Conservation (phyloP, 129 eudicot species). For the sunflower (Helianthus annuus) region HanXRQr2.0-SUNRISE NC_035445.2:10028097-10028596, state of each 20-base stretch:
- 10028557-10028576: neutral
- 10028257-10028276: constrained; percentile 17
- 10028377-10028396: constrained; percentile 27
- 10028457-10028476: constrained; percentile 24
- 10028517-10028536: constrained; percentile 3
- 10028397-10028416: neutral
- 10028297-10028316: neutral
- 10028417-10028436: constrained; percentile 7
- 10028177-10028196: neutral
- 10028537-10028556: neutral
- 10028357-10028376: constrained; percentile 28
- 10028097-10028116: too few relatives aligned
- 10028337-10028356: constrained; percentile 18
- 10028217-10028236: constrained; percentile 7
- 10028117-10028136: neutral
- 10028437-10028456: constrained; percentile 11
- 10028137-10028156: neutral
- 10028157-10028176: too few relatives aligned
- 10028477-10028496: constrained; percentile 4
- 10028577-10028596: neutral
- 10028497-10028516: constrained; percentile 33
- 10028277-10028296: constrained; percentile 22
- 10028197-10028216: constrained; percentile 21
- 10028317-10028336: constrained; percentile 26
- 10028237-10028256: constrained; percentile 14